These are phyloP conservation scores for Ceratobasidium sp. DNA, from an alignment of 1,284 basidiomycete species.

Conservation along the genomic window DNA sequence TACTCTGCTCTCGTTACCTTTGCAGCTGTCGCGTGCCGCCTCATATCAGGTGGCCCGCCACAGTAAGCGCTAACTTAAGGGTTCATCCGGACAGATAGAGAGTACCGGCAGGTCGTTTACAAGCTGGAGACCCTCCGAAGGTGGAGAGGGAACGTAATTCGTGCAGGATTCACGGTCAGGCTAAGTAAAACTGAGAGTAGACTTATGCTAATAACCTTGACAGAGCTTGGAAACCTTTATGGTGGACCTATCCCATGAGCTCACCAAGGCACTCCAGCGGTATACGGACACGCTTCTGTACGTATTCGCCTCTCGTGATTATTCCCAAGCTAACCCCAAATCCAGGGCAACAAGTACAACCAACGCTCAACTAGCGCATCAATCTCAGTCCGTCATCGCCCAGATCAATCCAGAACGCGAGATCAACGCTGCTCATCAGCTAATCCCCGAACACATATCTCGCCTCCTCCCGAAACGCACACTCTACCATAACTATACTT, in stretches of 20 bases:
- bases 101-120: constrained; percentile 90
- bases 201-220: constrained; percentile 21
- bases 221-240: constrained; percentile 83
- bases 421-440: constrained; percentile 61
- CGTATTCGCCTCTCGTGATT: constrained; percentile 47
- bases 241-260: constrained; percentile 69
- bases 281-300: constrained; percentile 82
- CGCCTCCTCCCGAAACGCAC: constrained; percentile 68
- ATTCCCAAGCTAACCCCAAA: not conserved
- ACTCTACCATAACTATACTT: constrained; percentile 78
- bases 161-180: constrained; percentile 76
- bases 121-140: constrained; percentile 92
- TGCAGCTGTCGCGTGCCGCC: constrained; percentile 30
- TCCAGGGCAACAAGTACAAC: constrained; percentile 70
- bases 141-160: constrained; percentile 79
- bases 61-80: not conserved
- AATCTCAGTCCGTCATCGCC: constrained; percentile 64
- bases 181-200: not conserved
- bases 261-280: constrained; percentile 69
- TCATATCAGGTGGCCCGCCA: not conserved
- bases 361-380: constrained; percentile 68
- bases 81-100: constrained; percentile 67
- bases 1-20: constrained; percentile 32
- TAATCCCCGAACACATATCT: constrained; percentile 65
- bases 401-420: constrained; percentile 75